Conservation (phyloP, 2,329 filamentous ascomycete species). For the Colletotrichum shisoi region DNA sequence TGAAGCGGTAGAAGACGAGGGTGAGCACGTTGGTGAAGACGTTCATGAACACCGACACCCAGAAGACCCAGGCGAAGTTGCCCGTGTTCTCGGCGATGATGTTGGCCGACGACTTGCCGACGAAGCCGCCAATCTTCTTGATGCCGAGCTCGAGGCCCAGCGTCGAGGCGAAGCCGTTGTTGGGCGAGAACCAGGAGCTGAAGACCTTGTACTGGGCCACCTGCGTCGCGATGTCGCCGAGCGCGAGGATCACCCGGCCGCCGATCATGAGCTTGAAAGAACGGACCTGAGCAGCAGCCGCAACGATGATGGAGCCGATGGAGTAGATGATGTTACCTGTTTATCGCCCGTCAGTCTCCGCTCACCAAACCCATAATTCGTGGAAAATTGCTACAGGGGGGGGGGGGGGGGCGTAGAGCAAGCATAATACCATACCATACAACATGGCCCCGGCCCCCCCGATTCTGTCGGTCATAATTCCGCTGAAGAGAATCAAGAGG, state of each 20-base stretch:
- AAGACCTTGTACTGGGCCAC: conserved; percentile 72
- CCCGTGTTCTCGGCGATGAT: conserved; percentile 64
- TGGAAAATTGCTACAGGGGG: not conserved
- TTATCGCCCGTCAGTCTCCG: conserved; percentile 8
- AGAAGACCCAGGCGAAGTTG: conserved; percentile 69
- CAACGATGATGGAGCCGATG: conserved; percentile 65
- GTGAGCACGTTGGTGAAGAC: conserved; percentile 67
- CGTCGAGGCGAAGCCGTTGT: conserved; percentile 68
- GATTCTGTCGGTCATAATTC: conserved; percentile 64
- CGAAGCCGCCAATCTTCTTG: conserved; percentile 68
- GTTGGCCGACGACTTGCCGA: conserved; percentile 67
- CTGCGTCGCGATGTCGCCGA: conserved; percentile 71
- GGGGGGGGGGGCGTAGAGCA: not conserved
- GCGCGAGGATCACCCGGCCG: conserved; percentile 61
- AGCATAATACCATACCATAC: conserved; percentile 21
- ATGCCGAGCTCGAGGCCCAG: conserved; percentile 67
- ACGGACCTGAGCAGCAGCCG: conserved; percentile 63
- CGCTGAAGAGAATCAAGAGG: conserved; percentile 61
- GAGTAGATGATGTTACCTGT: conserved; percentile 67
- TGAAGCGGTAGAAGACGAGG: conserved; percentile 64
- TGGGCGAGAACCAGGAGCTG: conserved; percentile 70
- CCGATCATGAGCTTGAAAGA: conserved; percentile 68
- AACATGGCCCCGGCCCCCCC: conserved; percentile 60
- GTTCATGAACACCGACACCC: conserved; percentile 70
- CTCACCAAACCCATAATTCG: not conserved